phyloP scores from a whole-genome alignment of 1,139 yeast species.

The Debaryomyces coudertii region DNA sequence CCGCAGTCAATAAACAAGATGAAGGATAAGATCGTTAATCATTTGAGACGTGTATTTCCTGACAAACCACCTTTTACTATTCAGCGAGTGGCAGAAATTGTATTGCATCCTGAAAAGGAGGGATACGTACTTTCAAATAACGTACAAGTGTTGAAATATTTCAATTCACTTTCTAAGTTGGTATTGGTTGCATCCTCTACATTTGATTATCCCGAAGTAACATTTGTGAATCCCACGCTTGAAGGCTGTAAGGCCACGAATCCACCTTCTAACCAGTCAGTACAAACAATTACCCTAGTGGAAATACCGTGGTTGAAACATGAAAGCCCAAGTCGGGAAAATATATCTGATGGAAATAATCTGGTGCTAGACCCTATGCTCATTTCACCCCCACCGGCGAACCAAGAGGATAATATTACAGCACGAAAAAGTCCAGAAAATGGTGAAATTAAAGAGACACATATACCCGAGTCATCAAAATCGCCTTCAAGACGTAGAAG shows the following conservation, averaged over 20 bases:
- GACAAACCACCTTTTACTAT: slow-evolving; percentile 61
- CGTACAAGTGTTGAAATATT: slow-evolving; percentile 32
- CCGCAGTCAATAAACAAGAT: slow-evolving; percentile 17
- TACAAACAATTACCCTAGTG: slow-evolving; percentile 24
- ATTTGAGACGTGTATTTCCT: slow-evolving; percentile 30
- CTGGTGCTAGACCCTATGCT: slow-evolving; percentile 8
- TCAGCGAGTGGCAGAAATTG: slow-evolving; percentile 56
- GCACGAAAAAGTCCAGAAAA: neutral
- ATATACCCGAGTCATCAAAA: neutral
- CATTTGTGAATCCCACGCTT: slow-evolving; percentile 6
- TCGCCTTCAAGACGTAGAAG: slow-evolving; percentile 11
- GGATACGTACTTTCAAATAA: slow-evolving; percentile 35
- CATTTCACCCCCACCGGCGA: slow-evolving; percentile 9
- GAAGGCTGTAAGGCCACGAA: slow-evolving; percentile 6
- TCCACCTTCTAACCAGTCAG: slow-evolving; percentile 10
- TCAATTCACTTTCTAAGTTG: slow-evolving; percentile 34
- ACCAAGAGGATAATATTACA: neutral
- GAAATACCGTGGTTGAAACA: slow-evolving; percentile 54
- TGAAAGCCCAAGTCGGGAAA: slow-evolving; percentile 12
- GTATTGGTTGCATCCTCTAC: slow-evolving; percentile 33
- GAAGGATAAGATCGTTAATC: slow-evolving; percentile 15
- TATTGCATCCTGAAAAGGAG: slow-evolving; percentile 39
- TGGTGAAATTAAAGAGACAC: neutral
- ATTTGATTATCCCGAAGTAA: slow-evolving; percentile 28
- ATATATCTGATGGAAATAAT: slow-evolving; percentile 3